Evolutionary conservation across 2,329 filamentous ascomycete genomes (phyloP), one percentile per base, ranked within the genome.

Genomic region (Xylariaceae sp.): DNA sequence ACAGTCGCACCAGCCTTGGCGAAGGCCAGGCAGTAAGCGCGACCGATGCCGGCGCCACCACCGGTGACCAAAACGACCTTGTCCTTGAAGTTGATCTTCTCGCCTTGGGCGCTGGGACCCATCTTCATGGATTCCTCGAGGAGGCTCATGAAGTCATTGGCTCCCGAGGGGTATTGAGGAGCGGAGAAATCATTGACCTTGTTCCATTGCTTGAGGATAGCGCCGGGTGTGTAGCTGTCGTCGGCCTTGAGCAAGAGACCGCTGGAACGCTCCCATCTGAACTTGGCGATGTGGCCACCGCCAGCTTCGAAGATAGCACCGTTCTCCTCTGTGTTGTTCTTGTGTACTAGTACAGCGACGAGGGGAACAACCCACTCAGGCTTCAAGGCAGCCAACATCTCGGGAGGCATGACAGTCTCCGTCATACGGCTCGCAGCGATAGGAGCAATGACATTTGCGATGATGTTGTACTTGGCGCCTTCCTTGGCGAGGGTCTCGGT

Each of bases 401-500:
- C 91, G n/a, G 89, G 88, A 25, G 91, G 90, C 89, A 96, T 92
- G 56, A 96, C 79, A 16, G 92, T 96, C 67, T 90, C 82, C 35
- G 91, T 96, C 90, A 97, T 94, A 66, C 92, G 84, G 72, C 87
- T 93, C 50, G 91, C 93, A 57, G 92, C 92, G 63, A 96, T 91
- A 42, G 93, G 93, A 16, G 93, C 90, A 72, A 98, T 94, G 60
- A 88, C 88, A 69, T 98, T 98, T 75, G 78, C 82, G 60, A 95
- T 72, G 58, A 98, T 97, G 78, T 97, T 97, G 76, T 98, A 98
- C 73, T 97, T 97, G 65, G 81, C 76, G 56, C 93, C 93, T 75
- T 98, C 93, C 77, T 97, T 97, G 49, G 93, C 93, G 53, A 98
- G 79, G 4, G 93, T 96, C 77, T 98, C 92, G 32, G 91, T 96